These are phyloP conservation scores for Pontederia crassipes DNA, from an alignment of 176 grass and related monocot species.

Conservation along the genomic window DNA sequence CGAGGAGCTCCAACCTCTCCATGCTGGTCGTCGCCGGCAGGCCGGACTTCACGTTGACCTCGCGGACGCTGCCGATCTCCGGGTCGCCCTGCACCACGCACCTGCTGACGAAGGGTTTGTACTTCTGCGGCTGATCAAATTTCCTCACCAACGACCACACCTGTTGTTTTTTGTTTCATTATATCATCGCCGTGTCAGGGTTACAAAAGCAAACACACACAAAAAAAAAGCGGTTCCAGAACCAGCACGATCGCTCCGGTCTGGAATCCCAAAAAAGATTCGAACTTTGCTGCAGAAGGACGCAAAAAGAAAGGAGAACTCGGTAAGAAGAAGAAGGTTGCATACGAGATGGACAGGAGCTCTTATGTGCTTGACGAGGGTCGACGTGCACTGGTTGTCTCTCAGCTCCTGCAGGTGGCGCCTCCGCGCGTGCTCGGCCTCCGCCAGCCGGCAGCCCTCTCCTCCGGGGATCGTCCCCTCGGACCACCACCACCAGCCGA, in stretches of 20 bases:
- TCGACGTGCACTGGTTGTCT: constrained; percentile 17
- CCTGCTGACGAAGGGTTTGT: constrained; percentile 12
- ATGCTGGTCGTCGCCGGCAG: constrained; percentile 17
- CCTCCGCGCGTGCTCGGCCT: constrained; percentile 11
- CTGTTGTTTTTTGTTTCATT: not conserved
- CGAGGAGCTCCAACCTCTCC: constrained; percentile 16
- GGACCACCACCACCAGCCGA: constrained; percentile 5
- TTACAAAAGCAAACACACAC: not conserved
- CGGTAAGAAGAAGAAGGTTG: not conserved
- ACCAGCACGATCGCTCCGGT: not conserved
- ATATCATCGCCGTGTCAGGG: too few species aligned
- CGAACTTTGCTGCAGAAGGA: not conserved
- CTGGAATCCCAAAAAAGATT: not conserved
- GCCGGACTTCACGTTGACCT: constrained; percentile 18
- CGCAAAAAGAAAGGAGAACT: too few species aligned
- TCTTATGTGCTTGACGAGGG: constrained; percentile 6
- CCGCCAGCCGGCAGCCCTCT: not conserved
- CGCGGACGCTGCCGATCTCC: constrained; percentile 15
- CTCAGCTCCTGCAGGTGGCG: constrained; percentile 1
- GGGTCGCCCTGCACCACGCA: constrained; percentile 15
- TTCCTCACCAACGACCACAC: constrained; percentile 19
- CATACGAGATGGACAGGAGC: constrained; percentile 19
- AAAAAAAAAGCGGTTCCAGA: too few species aligned
- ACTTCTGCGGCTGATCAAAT: constrained; percentile 14
- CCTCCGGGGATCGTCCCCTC: not conserved